Evolutionary conservation across 768 basidiomycete species (phyloP).

Genomic region (Gelatoporia subvermispora): DNA sequence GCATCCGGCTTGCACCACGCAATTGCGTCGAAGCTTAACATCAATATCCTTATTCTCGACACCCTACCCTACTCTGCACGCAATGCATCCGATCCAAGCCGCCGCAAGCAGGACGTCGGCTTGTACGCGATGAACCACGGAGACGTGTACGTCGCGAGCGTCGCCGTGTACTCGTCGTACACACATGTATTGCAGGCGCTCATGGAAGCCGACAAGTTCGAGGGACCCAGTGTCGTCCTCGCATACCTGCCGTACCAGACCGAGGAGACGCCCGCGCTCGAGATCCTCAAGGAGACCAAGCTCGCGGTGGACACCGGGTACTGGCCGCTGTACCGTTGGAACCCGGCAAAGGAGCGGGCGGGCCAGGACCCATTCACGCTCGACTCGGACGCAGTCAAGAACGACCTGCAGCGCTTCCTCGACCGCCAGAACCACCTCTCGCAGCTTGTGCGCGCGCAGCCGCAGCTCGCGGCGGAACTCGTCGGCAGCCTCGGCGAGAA

Average conservation of each 20-base stretch:
- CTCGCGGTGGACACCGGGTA: conserved; percentile 93
- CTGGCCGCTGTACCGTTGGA: conserved; percentile 98
- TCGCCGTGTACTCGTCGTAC: conserved; percentile 95
- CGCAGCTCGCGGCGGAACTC: conserved; percentile 75
- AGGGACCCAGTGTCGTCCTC: conserved; percentile 87
- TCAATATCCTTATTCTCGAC: conserved; percentile 96
- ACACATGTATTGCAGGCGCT: conserved; percentile 89
- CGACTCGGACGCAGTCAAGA: conserved; percentile 91
- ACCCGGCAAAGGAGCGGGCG: conserved; percentile 77
- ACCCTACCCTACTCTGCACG: conserved; percentile 84
- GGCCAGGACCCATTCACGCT: conserved; percentile 86
- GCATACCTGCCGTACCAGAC: conserved; percentile 89
- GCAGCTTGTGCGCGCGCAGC: conserved; percentile 79
- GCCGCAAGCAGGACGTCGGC: conserved; percentile 93
- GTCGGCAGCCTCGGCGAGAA: conserved; percentile 82
- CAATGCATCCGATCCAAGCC: conserved; percentile 58
- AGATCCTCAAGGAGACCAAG: conserved; percentile 96
- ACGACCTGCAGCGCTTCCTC: conserved; percentile 88
- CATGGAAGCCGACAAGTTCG: conserved; percentile 84
- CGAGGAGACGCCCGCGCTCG: conserved; percentile 75
- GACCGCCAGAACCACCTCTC: conserved; percentile 96
- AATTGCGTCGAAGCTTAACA: conserved; percentile 83
- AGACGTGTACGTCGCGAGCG: conserved; percentile 91
- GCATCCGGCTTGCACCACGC: conserved; percentile 93
- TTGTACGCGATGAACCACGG: conserved; percentile 99